Evolutionary conservation across 331 rosid species (phyloP).

Genomic region (Quercus phellos): DNA sequence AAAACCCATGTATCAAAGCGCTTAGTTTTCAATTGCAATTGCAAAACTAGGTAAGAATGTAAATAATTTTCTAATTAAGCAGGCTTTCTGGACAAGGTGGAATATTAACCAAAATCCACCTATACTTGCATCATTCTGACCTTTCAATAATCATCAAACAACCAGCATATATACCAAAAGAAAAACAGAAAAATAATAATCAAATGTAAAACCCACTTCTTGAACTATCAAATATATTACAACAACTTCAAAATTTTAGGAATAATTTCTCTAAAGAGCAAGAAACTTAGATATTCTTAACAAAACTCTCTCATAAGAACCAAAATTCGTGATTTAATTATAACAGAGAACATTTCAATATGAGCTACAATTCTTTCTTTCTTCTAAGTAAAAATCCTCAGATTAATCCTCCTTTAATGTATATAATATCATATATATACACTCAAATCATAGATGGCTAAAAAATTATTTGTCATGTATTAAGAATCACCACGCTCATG

Average conservation of each 20-base stretch:
- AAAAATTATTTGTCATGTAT: not conserved
- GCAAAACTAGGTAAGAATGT: not conserved
- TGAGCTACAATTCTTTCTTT: not conserved
- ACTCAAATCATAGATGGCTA: not conserved
- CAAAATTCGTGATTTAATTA: not conserved
- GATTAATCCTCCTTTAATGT: not conserved
- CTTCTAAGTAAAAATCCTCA: not conserved
- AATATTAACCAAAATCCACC: not conserved
- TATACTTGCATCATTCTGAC: not conserved
- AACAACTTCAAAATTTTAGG: too few relatives aligned
- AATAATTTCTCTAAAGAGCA: not conserved
- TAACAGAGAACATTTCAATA: not conserved
- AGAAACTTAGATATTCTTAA: not conserved
- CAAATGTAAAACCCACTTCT: not conserved
- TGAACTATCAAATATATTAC: not conserved
- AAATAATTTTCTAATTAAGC: not conserved
- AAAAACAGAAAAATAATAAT: not conserved
- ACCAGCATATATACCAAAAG: not conserved
- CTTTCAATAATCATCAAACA: not conserved
- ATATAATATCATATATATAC: not conserved
- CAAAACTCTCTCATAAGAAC: not conserved
- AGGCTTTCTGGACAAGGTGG: not conserved
- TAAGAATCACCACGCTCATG: constrained; percentile 41
- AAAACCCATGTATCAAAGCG: not conserved
- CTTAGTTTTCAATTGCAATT: not conserved